These are phyloP conservation scores for Pistacia integerrima DNA, from an alignment of 345 rosid genomes.

Conservation along the genomic window DNA sequence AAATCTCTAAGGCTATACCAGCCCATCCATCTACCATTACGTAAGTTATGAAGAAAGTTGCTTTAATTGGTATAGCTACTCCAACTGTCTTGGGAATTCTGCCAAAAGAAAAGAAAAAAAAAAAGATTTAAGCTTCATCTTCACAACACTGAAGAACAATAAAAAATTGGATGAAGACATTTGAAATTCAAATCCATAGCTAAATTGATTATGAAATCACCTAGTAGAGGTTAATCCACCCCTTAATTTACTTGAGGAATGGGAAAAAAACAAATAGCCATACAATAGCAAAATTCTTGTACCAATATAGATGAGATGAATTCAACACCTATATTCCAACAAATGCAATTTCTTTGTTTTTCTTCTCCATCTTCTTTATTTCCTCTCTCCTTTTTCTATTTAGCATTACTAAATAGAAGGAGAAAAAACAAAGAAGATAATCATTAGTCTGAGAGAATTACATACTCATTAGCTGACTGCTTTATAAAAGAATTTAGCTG, in stretches of 20 bases:
- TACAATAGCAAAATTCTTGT: too few species aligned
- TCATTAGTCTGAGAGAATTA: neutral
- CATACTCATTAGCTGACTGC: slow-evolving; percentile 71
- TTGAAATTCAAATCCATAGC: neutral
- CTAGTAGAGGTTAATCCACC: neutral
- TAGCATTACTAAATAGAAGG: too few species aligned
- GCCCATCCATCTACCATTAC: slow-evolving; percentile 99
- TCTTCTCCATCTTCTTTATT: too few species aligned
- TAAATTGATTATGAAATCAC: neutral
- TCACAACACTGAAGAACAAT: neutral
- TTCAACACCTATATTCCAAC: too few species aligned
- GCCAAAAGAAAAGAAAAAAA: slow-evolving; percentile 15
- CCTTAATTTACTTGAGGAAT: neutral
- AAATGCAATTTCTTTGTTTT: too few species aligned
- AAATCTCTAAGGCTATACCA: slow-evolving; percentile 86
- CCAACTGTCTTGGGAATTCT: slow-evolving; percentile 87
- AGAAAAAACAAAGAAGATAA: neutral
- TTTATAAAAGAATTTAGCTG: slow-evolving; percentile 69
- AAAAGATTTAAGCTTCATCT: slow-evolving; percentile 10
- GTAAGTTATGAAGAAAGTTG: slow-evolving; percentile 92
- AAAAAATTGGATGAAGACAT: neutral
- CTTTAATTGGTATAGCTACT: slow-evolving; percentile 82
- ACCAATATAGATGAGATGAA: too few species aligned
- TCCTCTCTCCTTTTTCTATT: too few species aligned
- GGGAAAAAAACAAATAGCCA: too few species aligned